phyloP scores from a whole-genome alignment of 345 rosid genomes.

The Schrenkiella parvula region DNA sequence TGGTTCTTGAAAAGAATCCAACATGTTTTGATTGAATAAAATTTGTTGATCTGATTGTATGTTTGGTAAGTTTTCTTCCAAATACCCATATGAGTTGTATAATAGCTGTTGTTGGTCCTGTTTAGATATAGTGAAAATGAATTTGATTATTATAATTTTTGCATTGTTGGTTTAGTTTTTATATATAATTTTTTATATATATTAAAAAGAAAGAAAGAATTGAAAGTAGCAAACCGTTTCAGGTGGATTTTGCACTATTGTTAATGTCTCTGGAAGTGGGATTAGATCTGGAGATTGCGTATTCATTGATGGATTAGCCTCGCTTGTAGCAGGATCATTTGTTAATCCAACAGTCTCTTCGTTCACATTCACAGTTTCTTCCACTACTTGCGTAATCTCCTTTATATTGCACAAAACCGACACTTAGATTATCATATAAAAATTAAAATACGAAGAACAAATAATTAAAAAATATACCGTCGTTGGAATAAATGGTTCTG shows the following conservation, averaged over 20 bases:
- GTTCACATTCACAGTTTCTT: not conserved
- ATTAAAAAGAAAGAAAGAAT: not conserved
- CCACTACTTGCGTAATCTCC: not conserved
- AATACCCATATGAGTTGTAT: not conserved
- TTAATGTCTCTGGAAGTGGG: conserved; percentile 1
- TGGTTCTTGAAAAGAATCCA: not conserved
- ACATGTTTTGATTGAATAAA: not conserved
- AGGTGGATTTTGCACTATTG: not conserved
- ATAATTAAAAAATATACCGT: not conserved
- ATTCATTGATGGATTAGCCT: not conserved
- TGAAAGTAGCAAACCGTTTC: not conserved
- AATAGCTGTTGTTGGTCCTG: not conserved
- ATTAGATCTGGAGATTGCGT: not conserved
- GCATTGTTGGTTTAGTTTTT: not conserved
- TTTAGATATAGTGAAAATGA: not conserved
- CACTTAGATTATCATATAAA: not conserved
- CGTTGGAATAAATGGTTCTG: not conserved
- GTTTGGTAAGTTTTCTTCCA: not conserved
- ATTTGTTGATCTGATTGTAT: not conserved
- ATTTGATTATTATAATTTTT: not conserved
- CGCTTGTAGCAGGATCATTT: not conserved
- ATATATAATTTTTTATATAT: no score
- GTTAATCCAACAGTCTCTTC: not conserved
- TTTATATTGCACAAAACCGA: not conserved
- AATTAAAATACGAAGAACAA: not conserved